Percentiles rank a stretch among this genome's conserved stretches.
These are phyloP conservation scores for Termitomyces sp. DNA, from an alignment of 768 basidiomycete genomes.

Conservation along the genomic window DNA sequence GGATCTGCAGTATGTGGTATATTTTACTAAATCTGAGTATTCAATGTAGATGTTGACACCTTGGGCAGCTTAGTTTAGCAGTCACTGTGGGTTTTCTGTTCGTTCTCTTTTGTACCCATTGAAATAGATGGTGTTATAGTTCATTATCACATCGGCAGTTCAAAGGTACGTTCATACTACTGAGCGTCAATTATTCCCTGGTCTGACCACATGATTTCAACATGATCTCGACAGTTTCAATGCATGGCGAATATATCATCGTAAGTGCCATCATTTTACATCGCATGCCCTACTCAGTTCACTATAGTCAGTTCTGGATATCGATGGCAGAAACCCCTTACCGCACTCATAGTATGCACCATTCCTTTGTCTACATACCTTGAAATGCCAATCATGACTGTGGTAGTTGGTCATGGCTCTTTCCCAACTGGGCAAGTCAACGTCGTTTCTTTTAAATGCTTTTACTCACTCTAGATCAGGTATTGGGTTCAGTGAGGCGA, in stretches of 20 bases:
- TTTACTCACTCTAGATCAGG: background rate
- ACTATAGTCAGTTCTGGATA: background rate
- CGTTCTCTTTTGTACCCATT: background rate
- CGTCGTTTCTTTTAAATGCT: background rate
- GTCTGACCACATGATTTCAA: background rate
- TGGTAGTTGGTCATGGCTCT: background rate
- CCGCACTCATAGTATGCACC: background rate
- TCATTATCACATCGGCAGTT: too few species aligned
- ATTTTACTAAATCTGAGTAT: background rate
- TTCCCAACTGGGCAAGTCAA: background rate
- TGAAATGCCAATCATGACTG: background rate
- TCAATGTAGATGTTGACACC: background rate
- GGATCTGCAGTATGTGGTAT: background rate
- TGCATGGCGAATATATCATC: background rate
- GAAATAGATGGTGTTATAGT: background rate
- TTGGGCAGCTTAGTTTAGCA: background rate
- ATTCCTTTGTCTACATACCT: background rate
- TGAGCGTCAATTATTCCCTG: too few species aligned
- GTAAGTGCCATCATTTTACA: background rate
- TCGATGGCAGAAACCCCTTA: background rate
- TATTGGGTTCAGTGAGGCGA: background rate
- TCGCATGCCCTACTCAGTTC: background rate
- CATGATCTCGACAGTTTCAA: background rate
- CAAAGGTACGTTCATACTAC: too few species aligned
- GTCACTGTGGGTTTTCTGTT: too few species aligned